phyloP scores from a whole-genome alignment of 2,329 filamentous ascomycete species.

The Phialophora expanda region DNA sequence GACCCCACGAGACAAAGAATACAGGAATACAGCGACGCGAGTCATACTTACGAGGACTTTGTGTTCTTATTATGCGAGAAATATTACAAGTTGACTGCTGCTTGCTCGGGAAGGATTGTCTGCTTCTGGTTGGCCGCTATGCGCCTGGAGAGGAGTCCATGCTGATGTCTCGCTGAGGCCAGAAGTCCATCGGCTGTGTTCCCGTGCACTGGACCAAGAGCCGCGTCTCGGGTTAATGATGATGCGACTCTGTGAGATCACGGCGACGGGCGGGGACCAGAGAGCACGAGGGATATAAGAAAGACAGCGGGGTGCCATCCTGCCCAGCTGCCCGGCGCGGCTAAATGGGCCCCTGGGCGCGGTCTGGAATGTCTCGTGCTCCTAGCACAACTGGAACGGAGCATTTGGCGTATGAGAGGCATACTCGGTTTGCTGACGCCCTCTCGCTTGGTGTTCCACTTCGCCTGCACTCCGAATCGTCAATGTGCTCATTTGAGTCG shows the following conservation, averaged over 20 bases:
- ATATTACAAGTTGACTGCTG: not conserved
- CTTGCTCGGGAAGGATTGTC: not conserved
- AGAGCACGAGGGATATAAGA: not conserved
- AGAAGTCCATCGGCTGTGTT: not conserved
- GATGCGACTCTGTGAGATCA: conserved; percentile 9
- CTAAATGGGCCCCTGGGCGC: not conserved
- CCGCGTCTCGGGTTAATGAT: conserved; percentile 17
- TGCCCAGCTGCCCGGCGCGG: not conserved
- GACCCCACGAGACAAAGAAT: conserved; percentile 4
- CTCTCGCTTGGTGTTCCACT: not conserved
- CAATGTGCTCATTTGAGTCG: not conserved
- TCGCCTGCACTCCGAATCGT: not conserved
- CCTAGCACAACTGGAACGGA: not conserved
- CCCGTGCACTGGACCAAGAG: not conserved
- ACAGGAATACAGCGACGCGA: not conserved
- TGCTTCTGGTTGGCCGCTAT: not conserved
- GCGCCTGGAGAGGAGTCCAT: not conserved
- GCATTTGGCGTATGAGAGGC: conserved; percentile 16
- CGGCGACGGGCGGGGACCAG: not conserved
- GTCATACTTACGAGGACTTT: conserved; percentile 10
- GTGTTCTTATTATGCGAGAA: not conserved
- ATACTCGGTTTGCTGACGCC: conserved; percentile 10
- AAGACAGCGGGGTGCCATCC: not conserved
- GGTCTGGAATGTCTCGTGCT: conserved; percentile 20
- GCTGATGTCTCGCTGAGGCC: not conserved